Evolutionary conservation across 2,329 filamentous ascomycete genomes (phyloP), one percentile per base, ranked within the genome.

Genomic region (Thelonectria blattea): DNA sequence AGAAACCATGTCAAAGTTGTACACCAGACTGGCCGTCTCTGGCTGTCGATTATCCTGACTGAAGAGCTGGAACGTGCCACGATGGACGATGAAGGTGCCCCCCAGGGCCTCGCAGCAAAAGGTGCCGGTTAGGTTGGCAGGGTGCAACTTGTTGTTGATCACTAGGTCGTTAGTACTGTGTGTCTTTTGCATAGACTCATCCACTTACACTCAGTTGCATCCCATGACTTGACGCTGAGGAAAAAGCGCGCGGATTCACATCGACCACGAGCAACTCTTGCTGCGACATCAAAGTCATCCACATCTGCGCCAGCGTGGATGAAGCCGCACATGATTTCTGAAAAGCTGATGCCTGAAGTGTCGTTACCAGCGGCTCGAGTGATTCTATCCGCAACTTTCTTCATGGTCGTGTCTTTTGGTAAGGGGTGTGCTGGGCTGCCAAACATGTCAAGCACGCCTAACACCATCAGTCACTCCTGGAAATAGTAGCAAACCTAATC

Each of bases 241-340:
- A 87, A 87, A 72, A 88, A 86, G 20, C 85, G 80, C 0, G 85
- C 85, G 41, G 80, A 80, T 68, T 86, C 83, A 67, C 83, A 84
- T 3, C 55, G 54, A n/a, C 80, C 80, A 62, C 54, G 57, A 12
- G 56, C 62, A n/a, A 58, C 30, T 8, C 50, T 55, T 7, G 62
- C 51, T 12, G 62, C 62, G 17, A 62, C 20, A 17, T 62, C 60
- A 34, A 64, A 64, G 32, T 64, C 62, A 10, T 18, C 22, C 0
- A 62, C 37, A 17, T 62, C 56, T 10, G 27, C 24, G 14, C 50
- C 42, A 2, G 52, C 71, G 65, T 87, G 83, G 24, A 90, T 79
- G 64, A 83, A 85, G 10, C 87, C 87, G 8, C 82, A 80, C 85
- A 90, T 88, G 58, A 88, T 82, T 71, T 90, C 87, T 0, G 84